Evolutionary conservation across 768 basidiomycete genomes (phyloP), one percentile per base, ranked within the genome.

Genomic region (Suillus discolor): DNA sequence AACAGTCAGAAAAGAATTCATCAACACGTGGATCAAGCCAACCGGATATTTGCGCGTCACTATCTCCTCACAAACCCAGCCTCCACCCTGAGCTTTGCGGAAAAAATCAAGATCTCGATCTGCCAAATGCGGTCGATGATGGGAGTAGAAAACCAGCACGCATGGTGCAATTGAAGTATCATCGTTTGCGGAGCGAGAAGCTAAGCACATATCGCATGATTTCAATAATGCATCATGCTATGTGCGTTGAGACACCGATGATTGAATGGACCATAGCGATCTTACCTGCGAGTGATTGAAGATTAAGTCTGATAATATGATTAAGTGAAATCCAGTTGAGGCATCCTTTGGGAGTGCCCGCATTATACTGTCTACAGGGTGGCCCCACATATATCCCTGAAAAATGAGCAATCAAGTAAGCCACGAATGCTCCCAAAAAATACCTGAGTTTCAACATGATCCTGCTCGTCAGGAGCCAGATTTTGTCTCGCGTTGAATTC

Each of bases 241-340:
- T 34, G 45, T 34, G 51, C 16, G 34, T 39, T 66, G 63, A 66
- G 55, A 38, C 61, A 28, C 4, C n/a, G 12, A 53, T 36, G 9
- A 23, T 68, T 57, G 62, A 39, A 20, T 20, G 4, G 57, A 16
- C 11, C 20, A 61, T 51, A 34, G 28, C 36, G 25, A 2, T 65
- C 80, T 42, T 67, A 91, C 94, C 81, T 96, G 94, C 1, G 95
- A 95, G 70, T 97, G 96, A 70, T 96, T 97, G 78, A 97, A 97
- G 41, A 98, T 86, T 41, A 99, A 86, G 78, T 99, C 96, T 2
- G 94, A 96, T 64, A 98, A 82, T 66, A 99, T 88, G 62, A 98
- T 84, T 25, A 97, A 72, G 71, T 97, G 88, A 71, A 93, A 98
- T 38, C 79, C 77, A 3, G 69, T 67, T 42, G 65, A 67, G 5